Conservation (phyloP, 2,329 filamentous ascomycete species). For the Calonectria montana region DNA sequence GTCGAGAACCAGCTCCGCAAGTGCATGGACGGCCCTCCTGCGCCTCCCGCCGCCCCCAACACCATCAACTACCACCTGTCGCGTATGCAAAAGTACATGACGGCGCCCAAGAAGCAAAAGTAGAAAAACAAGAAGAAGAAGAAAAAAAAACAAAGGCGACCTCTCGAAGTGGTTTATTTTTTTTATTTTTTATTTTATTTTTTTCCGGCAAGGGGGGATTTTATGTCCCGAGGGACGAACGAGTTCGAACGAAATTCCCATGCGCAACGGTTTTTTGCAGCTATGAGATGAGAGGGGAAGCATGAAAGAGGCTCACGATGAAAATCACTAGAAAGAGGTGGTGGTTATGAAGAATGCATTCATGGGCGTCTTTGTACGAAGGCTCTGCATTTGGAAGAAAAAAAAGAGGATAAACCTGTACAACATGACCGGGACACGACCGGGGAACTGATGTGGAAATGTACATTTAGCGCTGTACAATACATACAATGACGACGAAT, state of each 20-base stretch:
- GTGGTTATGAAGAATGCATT: neutral
- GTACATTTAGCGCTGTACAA: constrained; percentile 43
- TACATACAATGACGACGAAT: constrained; percentile 33
- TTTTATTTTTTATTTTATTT: neutral
- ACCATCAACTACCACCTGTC: constrained; percentile 94
- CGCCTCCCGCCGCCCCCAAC: constrained; percentile 63
- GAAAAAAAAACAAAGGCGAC: constrained; percentile 29
- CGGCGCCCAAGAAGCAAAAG: constrained; percentile 51
- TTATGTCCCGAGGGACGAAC: neutral
- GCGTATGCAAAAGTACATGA: constrained; percentile 80
- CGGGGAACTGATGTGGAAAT: constrained; percentile 23
- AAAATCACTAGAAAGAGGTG: neutral
- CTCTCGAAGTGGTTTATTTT: neutral
- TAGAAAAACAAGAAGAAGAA: constrained; percentile 47
- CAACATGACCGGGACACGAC: constrained; percentile 30
- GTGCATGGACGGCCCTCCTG: constrained; percentile 84
- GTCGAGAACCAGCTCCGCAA: constrained; percentile 70
- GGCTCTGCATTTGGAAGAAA: constrained; percentile 30
- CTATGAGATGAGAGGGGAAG: neutral
- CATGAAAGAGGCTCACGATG: neutral
- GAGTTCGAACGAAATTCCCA: neutral
- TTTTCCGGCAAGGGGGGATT: neutral
- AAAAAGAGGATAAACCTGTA: constrained; percentile 21
- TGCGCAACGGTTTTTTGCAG: neutral
- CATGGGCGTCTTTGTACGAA: constrained; percentile 34